phyloP scores from a whole-genome alignment of 2,329 filamentous ascomycete genomes.

The Curvularia hawaiiensis region DNA sequence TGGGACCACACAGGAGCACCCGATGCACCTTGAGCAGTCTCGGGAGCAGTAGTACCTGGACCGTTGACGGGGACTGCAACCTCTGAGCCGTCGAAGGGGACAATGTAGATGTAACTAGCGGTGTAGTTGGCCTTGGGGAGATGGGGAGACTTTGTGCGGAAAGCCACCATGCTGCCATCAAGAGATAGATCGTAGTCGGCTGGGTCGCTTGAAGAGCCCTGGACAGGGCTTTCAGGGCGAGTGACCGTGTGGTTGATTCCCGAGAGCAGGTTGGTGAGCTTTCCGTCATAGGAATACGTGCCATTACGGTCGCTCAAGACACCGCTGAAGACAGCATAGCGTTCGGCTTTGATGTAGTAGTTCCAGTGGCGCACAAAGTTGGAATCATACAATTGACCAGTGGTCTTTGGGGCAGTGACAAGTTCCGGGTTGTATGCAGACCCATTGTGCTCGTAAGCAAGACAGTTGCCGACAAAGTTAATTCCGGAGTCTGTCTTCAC shows the following conservation, averaged over 20 bases:
- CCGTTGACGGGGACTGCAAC: conserved; percentile 41
- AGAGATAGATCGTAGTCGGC: conserved; percentile 77
- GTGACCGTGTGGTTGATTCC: conserved; percentile 61
- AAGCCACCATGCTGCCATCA: conserved; percentile 66
- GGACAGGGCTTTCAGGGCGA: conserved; percentile 69
- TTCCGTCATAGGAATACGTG: conserved; percentile 34
- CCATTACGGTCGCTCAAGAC: conserved; percentile 54
- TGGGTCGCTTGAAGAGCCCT: conserved; percentile 72
- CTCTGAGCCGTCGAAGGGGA: conserved; percentile 67
- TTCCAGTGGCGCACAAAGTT: conserved; percentile 87
- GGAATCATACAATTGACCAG: conserved; percentile 72
- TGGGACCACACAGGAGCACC: conserved; percentile 73
- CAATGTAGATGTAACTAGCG: conserved; percentile 80
- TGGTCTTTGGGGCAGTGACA: conserved; percentile 63
- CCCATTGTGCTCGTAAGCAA: conserved; percentile 68
- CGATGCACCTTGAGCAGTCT: conserved; percentile 65
- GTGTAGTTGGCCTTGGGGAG: conserved; percentile 76
- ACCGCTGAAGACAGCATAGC: conserved; percentile 75
- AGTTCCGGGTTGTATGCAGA: conserved; percentile 69
- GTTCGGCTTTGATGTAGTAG: conserved; percentile 69
- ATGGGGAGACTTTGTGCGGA: conserved; percentile 76
- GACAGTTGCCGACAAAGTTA: conserved; percentile 59
- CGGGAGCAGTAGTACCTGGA: conserved; percentile 35
- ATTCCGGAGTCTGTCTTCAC: conserved; percentile 47
- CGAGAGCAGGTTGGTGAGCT: conserved; percentile 60